A percentile compares a stretch with the other conserved stretches of the same genome.
phyloP scores from a whole-genome alignment of 306 rosid species.

The Elaeagnus macrophylla region DNA sequence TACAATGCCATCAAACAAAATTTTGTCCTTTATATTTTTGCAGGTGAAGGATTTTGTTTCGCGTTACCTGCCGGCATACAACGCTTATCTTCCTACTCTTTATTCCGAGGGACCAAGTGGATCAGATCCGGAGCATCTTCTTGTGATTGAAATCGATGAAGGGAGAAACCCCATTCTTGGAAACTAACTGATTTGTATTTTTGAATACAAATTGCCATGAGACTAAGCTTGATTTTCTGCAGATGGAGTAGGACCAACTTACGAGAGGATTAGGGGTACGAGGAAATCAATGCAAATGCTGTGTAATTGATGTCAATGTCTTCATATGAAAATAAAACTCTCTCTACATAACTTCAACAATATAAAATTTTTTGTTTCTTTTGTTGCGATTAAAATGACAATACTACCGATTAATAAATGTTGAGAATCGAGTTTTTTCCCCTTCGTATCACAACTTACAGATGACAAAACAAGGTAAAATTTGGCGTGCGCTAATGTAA shows the following conservation, averaged over 20 bases:
- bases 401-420: too few species aligned
- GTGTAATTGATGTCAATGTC: too few species aligned
- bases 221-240: conserved; percentile 25
- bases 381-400: too few species aligned
- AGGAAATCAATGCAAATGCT: conserved; percentile 16
- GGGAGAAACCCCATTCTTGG: conserved; percentile 79
- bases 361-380: too few species aligned
- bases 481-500: too few species aligned
- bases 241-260: conserved; percentile 13
- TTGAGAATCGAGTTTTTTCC: too few species aligned
- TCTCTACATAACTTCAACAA: too few species aligned
- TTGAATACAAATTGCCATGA: conserved; percentile 9
- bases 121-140: conserved; percentile 55
- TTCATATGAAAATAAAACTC: background rate
- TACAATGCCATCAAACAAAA: conserved; percentile 3
- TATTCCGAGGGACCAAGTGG: conserved; percentile 82
- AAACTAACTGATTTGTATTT: conserved; percentile 19
- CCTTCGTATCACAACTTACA: too few species aligned
- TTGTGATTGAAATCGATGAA: conserved; percentile 79
- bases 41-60: conserved; percentile 91
- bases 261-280: background rate
- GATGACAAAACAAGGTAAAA: too few species aligned
- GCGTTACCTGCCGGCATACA: conserved; percentile 88
- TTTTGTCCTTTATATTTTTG: conserved; percentile 17
- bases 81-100: conserved; percentile 86